A percentile compares a stretch with the other conserved stretches of the same genome.
phyloP scores from a whole-genome alignment of 78 protist species.

The Emiliania huxleyi region DNA sequence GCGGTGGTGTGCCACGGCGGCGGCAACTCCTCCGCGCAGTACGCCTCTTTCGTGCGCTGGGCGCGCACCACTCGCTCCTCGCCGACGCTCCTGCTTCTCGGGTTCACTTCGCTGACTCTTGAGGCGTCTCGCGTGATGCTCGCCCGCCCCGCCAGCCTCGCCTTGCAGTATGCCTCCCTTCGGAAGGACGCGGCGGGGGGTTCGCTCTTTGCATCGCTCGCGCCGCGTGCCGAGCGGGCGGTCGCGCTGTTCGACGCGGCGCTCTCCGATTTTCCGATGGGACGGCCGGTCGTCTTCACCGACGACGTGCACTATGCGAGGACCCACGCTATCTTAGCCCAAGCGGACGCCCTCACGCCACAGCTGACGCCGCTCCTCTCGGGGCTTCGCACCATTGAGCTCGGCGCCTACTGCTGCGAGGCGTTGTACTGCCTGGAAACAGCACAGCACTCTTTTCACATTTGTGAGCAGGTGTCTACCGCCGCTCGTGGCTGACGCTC shows the following conservation, averaged over 20 bases:
- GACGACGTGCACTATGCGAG: not conserved
- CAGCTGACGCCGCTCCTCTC: not conserved
- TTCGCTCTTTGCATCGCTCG: not conserved
- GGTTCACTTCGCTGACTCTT: conserved; percentile 1
- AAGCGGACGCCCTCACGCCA: not conserved
- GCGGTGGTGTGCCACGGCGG: not conserved
- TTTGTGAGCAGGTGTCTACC: too few relatives aligned
- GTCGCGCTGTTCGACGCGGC: not conserved
- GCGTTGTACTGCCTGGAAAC: too few relatives aligned
- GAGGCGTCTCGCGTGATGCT: not conserved
- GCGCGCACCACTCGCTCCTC: not conserved
- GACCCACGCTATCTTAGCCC: not conserved
- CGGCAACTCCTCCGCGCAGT: not conserved
- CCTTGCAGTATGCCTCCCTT: too few relatives aligned
- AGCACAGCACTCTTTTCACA: too few relatives aligned
- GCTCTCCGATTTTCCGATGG: not conserved
- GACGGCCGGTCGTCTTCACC: not conserved
- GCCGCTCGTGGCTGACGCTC: not conserved
- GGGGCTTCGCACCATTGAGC: not conserved
- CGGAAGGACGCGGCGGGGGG: not conserved
- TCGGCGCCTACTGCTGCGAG: too few relatives aligned
- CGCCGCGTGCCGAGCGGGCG: not conserved
- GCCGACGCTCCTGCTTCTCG: not conserved
- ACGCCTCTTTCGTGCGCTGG: not conserved
- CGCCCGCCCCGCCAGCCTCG: not conserved